These are phyloP conservation scores for Aspergillus novofumigatus DNA, from an alignment of 2,329 filamentous ascomycete species.

Conservation along the genomic window DNA sequence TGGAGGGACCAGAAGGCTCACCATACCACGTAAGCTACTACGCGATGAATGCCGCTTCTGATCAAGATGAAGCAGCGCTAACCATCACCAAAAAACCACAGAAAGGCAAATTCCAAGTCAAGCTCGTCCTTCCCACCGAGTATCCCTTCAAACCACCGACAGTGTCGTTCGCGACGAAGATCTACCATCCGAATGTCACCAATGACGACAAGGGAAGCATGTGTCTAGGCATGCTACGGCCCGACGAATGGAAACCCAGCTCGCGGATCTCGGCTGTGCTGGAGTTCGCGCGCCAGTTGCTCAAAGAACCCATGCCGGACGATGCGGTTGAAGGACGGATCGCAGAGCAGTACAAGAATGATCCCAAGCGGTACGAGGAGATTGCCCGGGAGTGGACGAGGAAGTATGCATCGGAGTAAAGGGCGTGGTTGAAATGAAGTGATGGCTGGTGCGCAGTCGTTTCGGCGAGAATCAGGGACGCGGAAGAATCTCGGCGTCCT, in stretches of 20 bases:
- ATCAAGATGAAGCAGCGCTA: not conserved
- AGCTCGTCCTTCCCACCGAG: slow-evolving; percentile 68
- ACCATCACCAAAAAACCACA: slow-evolving; percentile 25
- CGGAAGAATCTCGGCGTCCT: not conserved
- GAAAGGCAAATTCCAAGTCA: slow-evolving; percentile 70
- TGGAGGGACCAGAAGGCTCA: slow-evolving; percentile 63
- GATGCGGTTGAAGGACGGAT: slow-evolving; percentile 85
- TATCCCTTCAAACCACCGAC: slow-evolving; percentile 88
- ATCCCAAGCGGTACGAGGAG: slow-evolving; percentile 67
- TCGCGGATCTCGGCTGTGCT: slow-evolving; percentile 72
- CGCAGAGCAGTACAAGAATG: slow-evolving; percentile 74
- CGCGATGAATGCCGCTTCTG: slow-evolving; percentile 17
- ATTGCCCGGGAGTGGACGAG: slow-evolving; percentile 69
- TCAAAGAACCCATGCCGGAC: slow-evolving; percentile 79
- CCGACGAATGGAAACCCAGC: slow-evolving; percentile 88
- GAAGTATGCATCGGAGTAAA: slow-evolving; percentile 59
- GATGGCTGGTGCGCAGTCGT: not conserved
- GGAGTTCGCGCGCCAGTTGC: slow-evolving; percentile 67
- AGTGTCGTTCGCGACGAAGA: slow-evolving; percentile 77
- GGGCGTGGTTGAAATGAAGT: slow-evolving; percentile 7
- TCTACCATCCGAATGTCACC: slow-evolving; percentile 93
- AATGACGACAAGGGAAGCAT: slow-evolving; percentile 82
- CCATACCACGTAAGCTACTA: slow-evolving; percentile 54
- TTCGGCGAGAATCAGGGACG: not conserved
- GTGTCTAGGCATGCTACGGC: slow-evolving; percentile 77